Percentiles rank a stretch among this genome's conserved stretches.
These are phyloP conservation scores for Brassica balearica DNA, from an alignment of 441 rosid species.

Conservation along the genomic window DNA sequence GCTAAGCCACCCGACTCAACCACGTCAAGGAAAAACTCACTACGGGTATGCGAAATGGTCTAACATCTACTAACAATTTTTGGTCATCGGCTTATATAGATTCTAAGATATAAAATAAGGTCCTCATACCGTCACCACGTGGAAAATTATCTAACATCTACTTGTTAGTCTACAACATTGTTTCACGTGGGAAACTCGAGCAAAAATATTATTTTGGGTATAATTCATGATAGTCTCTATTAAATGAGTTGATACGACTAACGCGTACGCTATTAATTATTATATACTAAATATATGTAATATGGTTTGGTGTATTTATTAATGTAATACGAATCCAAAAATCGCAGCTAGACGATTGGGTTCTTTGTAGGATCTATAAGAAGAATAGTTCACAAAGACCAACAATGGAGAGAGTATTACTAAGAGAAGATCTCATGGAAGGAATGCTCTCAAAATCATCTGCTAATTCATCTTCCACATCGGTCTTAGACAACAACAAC, in stretches of 20 bases:
- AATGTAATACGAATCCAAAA: not conserved
- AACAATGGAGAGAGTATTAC: conserved; percentile 52
- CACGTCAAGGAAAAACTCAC: conserved; percentile 63
- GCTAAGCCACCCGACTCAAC: conserved; percentile 54
- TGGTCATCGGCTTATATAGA: conserved; percentile 4
- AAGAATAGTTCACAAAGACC: conserved; percentile 70
- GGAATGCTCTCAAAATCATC: conserved; percentile 54
- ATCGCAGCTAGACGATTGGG: conserved; percentile 87
- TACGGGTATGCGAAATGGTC: conserved; percentile 58
- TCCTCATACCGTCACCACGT: not conserved
- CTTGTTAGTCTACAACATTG: not conserved
- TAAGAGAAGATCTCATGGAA: conserved; percentile 56
- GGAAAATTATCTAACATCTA: not conserved
- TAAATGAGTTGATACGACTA: not conserved
- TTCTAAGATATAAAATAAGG: conserved; percentile 1
- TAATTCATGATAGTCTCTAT: not conserved
- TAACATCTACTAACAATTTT: conserved; percentile 1
- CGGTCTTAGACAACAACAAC: conserved; percentile 50
- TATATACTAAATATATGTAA: not conserved
- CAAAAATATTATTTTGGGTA: not conserved
- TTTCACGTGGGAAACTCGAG: conserved; percentile 12
- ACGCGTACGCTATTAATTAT: not conserved
- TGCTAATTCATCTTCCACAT: conserved; percentile 48
- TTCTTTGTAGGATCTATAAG: conserved; percentile 87
- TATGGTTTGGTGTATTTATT: not conserved